phyloP scores from a whole-genome alignment of 2,329 filamentous ascomycete genomes.

The Aureobasidium namibiae region DNA sequence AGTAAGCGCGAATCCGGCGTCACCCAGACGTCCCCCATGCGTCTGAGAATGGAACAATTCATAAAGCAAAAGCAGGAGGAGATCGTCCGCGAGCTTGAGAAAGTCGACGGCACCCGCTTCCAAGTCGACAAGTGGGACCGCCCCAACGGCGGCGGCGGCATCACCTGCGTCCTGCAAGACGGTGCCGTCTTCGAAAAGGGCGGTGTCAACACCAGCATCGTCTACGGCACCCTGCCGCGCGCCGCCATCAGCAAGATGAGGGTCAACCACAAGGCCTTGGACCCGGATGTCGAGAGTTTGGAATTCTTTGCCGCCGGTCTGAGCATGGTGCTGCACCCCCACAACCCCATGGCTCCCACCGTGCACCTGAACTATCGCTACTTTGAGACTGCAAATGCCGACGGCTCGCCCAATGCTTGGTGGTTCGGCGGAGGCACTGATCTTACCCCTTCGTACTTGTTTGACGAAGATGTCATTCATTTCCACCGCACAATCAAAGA shows the following conservation, averaged over 20 bases:
- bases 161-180: constrained; percentile 90
- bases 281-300: constrained; percentile 67
- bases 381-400: constrained; percentile 86
- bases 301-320: constrained; percentile 94
- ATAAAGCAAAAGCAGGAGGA: constrained; percentile 87
- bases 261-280: constrained; percentile 86
- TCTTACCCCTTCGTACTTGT: constrained; percentile 85
- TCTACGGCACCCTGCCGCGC: constrained; percentile 84
- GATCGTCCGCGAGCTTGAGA: constrained; percentile 76
- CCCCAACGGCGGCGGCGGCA: constrained; percentile 82
- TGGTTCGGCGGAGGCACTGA: constrained; percentile 98
- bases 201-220: constrained; percentile 88
- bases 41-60: constrained; percentile 92
- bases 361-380: constrained; percentile 98
- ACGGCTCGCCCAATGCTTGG: constrained; percentile 78
- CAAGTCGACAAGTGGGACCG: constrained; percentile 78
- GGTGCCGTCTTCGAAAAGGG: constrained; percentile 97
- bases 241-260: constrained; percentile 89
- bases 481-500: constrained; percentile 93
- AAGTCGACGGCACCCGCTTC: constrained; percentile 77
- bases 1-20: constrained; percentile 72
- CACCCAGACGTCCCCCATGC: constrained; percentile 79
- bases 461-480: constrained; percentile 93
- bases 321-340: constrained; percentile 85
- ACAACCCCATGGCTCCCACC: constrained; percentile 93